Conservation (phyloP, 441 rosid genomes). For the Hura crepitans region DNA sequence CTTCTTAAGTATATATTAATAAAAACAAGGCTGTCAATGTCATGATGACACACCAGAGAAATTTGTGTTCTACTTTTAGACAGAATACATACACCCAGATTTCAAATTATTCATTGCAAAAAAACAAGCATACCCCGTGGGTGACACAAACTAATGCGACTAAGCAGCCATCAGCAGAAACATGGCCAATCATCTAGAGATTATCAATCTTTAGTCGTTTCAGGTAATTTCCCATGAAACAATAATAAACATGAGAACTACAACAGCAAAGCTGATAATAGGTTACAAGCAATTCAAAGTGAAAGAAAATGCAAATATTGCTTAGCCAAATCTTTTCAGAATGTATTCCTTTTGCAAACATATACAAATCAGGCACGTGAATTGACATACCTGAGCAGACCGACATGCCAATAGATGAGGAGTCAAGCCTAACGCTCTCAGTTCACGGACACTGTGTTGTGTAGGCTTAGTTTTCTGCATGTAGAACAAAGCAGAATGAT, state of each 20-base stretch:
- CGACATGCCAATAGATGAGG: constrained; percentile 88
- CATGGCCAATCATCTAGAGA: background rate
- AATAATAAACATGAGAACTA: constrained; percentile 7
- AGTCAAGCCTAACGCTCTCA: constrained; percentile 82
- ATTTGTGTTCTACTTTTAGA: background rate
- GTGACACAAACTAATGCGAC: constrained; percentile 5
- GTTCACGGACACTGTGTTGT: constrained; percentile 81
- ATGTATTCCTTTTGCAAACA: background rate
- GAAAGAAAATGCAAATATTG: background rate
- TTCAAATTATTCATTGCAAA: background rate
- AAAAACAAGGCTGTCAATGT: background rate
- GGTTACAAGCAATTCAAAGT: background rate
- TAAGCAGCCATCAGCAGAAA: background rate
- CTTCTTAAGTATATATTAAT: background rate
- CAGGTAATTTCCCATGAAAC: background rate
- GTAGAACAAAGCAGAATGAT: constrained; percentile 34
- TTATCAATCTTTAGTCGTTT: background rate
- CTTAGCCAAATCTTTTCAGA: background rate
- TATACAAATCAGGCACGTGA: constrained; percentile 4
- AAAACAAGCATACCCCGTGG: background rate
- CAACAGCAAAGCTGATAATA: constrained; percentile 7
- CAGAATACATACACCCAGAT: background rate
- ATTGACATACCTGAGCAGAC: constrained; percentile 54
- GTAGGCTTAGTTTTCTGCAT: constrained; percentile 97
- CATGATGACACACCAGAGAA: background rate